phyloP scores from a whole-genome alignment of 75 land plant species.

The Ceratopteris richardii region DNA sequence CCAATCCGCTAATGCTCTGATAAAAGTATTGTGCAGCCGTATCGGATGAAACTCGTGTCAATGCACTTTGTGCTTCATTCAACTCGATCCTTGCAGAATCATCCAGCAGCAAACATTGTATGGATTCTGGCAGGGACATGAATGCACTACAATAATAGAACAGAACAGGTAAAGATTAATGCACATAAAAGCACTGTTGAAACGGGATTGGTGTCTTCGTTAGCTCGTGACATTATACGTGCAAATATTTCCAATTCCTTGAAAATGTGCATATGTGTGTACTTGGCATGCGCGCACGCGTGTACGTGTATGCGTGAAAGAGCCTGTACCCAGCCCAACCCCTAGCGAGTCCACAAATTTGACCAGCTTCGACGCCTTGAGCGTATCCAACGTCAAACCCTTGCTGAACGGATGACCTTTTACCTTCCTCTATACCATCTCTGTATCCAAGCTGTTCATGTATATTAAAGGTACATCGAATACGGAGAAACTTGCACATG shows the following conservation, averaged over 20 bases:
- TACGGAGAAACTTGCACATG: background rate
- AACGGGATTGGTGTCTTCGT: background rate
- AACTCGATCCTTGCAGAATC: background rate
- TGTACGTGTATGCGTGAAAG: background rate
- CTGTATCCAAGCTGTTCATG: background rate
- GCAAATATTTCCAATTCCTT: background rate
- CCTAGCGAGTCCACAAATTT: background rate
- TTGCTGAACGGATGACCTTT: background rate
- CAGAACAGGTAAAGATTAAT: background rate
- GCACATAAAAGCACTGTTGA: background rate
- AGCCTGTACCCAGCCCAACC: background rate
- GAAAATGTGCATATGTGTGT: background rate
- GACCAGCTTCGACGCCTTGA: background rate
- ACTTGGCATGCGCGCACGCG: background rate
- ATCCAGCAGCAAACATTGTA: background rate
- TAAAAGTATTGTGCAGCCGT: background rate
- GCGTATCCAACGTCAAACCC: background rate
- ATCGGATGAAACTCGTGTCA: background rate
- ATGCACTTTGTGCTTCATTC: background rate
- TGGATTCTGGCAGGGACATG: background rate
- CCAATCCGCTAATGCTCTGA: background rate
- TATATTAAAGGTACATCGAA: background rate
- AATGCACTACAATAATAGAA: slow-evolving; percentile 1
- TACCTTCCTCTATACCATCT: slow-evolving; percentile 3
- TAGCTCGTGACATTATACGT: background rate